Percentiles rank a stretch among this genome's conserved stretches.
Conservation (phyloP, 75 land plant genomes). For the Picea sitchensis region DNA sequence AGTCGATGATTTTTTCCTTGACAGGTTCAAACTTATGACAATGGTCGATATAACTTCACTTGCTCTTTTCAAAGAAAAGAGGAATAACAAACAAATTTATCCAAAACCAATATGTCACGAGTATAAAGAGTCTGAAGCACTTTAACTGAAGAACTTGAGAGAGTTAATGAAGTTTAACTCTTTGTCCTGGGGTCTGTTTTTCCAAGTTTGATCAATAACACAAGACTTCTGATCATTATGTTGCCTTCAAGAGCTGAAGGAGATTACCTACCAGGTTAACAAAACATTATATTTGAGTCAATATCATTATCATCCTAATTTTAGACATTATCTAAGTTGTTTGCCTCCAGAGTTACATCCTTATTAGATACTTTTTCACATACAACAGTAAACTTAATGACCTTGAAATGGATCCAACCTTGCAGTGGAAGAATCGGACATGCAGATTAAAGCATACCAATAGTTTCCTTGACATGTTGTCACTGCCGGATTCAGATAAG, state of each 20-base stretch:
- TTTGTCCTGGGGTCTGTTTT: neutral
- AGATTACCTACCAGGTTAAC: neutral
- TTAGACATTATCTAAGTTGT: neutral
- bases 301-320: neutral
- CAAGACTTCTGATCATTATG: neutral
- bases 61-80: too few relatives aligned
- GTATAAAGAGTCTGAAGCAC: too few relatives aligned
- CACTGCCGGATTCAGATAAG: slow-evolving; percentile 17
- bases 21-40: too few relatives aligned
- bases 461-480: slow-evolving; percentile 9
- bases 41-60: too few relatives aligned
- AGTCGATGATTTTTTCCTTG: too few relatives aligned
- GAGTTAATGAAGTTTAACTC: too few relatives aligned
- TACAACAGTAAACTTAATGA: neutral
- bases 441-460: neutral
- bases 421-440: neutral
- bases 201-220: neutral
- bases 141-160: too few relatives aligned
- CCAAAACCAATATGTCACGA: too few relatives aligned
- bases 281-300: neutral
- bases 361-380: neutral
- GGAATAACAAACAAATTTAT: too few relatives aligned
- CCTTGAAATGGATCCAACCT: neutral
- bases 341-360: neutral
- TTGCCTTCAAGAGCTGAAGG: neutral